Evolutionary conservation across 2,329 filamentous ascomycete genomes (phyloP), one percentile per base, ranked within the genome.

Genomic region (Neocucurbitaria cava): DNA sequence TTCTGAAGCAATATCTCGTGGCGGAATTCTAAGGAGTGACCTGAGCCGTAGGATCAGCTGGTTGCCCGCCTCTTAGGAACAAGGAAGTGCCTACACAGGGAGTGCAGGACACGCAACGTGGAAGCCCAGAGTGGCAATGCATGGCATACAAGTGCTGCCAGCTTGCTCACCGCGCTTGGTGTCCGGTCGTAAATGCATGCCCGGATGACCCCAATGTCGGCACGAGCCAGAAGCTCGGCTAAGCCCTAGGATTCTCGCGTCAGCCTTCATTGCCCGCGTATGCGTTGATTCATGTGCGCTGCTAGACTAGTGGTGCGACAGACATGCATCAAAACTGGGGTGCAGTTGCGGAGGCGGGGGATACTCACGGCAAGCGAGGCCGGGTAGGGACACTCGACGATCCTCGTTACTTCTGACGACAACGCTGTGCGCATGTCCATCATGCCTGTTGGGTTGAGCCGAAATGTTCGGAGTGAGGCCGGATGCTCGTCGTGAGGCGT

Each of bases 111-210:
- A 26, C 77, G 72, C 50, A 85, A 62, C 5, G 82, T 78, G 55
- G 82, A 81, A 3, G 79, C 75, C 71, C 82, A 84, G 41, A 79
- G 76, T 30, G 81, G 77, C 31, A 86, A 69, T 23, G 79, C 81
- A 54, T 83, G 78, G 26, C 82, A 66, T n/a, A 84, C 59, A 17
- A 71, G 59, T n/a, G 58, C 57, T 13, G 66, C 70, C 38, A 87
- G 70, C 20, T 72, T 68, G 10, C 73, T 70, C 41, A 85, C 68
- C 45, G 81, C 79, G 64, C 84, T 86, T 24, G 77, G 76, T 53
- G 83, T 80, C 17, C 71, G 76, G 30, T 76, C 66, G 3, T 61
- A 52, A 21, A 81, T 77, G 79, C 82, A 85, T 21, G 69, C 67
- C 7, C 69, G 69, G 13, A 86, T 72, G 5, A 73, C 71, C 13